Percentiles rank a stretch among this genome's conserved stretches.
Conservation (phyloP, 1,139 yeast species). For the Lipomyces yarrowii region DNA sequence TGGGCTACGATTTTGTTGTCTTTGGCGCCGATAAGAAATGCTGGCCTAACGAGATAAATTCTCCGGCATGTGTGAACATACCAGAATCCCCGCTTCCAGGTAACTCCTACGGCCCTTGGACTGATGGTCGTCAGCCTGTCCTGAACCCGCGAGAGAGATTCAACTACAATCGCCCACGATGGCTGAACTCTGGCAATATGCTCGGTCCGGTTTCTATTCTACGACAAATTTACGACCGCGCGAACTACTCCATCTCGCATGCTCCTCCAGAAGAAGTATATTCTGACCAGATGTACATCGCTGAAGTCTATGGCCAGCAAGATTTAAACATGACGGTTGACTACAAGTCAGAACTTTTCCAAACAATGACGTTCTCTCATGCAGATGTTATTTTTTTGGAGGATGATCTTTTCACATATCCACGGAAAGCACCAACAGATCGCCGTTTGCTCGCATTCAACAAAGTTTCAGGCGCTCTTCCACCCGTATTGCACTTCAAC, state of each 20-base stretch:
- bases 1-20: conserved; percentile 13
- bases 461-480: conserved; percentile 24
- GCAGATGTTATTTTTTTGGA: conserved; percentile 25
- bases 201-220: conserved; percentile 27
- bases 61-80: conserved; percentile 27
- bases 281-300: conserved; percentile 31
- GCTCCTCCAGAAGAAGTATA: conserved; percentile 25
- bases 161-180: conserved; percentile 29
- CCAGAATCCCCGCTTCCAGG: conserved; percentile 28
- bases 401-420: conserved; percentile 22
- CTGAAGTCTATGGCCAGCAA: conserved; percentile 30
- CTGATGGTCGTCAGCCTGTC: conserved; percentile 22
- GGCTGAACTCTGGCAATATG: conserved; percentile 33
- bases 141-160: conserved; percentile 10
- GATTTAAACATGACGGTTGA: conserved; percentile 27
- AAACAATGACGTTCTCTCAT: conserved; percentile 32
- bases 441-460: conserved; percentile 28
- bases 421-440: conserved; percentile 20
- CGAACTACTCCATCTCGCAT: conserved; percentile 25
- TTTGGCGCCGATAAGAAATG: conserved; percentile 32
- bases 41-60: conserved; percentile 26
- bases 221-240: conserved; percentile 29
- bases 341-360: conserved; percentile 25
- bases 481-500: conserved; percentile 28
- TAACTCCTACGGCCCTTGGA: conserved; percentile 24